phyloP scores from a whole-genome alignment of 1,284 basidiomycete genomes.

The Malassezia pachydermatis region DNA sequence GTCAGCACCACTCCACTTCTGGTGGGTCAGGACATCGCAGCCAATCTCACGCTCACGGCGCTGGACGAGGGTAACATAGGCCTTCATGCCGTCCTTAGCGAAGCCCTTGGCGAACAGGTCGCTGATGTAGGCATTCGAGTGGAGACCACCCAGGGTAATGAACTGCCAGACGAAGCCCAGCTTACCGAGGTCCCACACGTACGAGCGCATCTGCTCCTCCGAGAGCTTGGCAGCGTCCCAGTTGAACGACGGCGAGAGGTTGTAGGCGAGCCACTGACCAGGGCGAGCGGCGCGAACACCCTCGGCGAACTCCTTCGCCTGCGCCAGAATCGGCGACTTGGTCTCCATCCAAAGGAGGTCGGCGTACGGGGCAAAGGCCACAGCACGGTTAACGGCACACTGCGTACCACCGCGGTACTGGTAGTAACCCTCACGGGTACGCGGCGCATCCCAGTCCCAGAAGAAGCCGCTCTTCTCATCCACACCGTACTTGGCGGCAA shows the following conservation, averaged over 20 bases:
- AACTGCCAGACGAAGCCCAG: conserved; percentile 97
- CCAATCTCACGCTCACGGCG: conserved; percentile 52
- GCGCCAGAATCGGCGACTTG: conserved; percentile 83
- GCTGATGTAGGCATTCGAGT: conserved; percentile 93
- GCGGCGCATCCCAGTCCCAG: conserved; percentile 90
- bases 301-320: conserved; percentile 81
- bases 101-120: conserved; percentile 81
- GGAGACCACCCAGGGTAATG: conserved; percentile 89
- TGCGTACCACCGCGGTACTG: conserved; percentile 92
- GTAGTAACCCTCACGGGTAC: conserved; percentile 91
- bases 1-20: conserved; percentile 84
- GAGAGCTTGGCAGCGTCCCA: conserved; percentile 59
- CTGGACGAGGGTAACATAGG: conserved; percentile 55
- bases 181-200: conserved; percentile 85
- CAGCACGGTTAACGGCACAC: conserved; percentile 81
- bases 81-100: conserved; percentile 64
- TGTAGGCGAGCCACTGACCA: conserved; percentile 47
- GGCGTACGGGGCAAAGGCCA: conserved; percentile 85
- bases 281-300: conserved; percentile 40
- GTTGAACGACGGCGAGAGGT: conserved; percentile 50
- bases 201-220: conserved; percentile 74
- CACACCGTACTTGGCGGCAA: conserved; percentile 71
- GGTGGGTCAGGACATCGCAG: conserved; percentile 48
- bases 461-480: conserved; percentile 50
- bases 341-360: conserved; percentile 71